Evolutionary conservation across 1,284 basidiomycete species (phyloP), one percentile per base, ranked within the genome.

Genomic region (Ustilago vetiveriae): DNA sequence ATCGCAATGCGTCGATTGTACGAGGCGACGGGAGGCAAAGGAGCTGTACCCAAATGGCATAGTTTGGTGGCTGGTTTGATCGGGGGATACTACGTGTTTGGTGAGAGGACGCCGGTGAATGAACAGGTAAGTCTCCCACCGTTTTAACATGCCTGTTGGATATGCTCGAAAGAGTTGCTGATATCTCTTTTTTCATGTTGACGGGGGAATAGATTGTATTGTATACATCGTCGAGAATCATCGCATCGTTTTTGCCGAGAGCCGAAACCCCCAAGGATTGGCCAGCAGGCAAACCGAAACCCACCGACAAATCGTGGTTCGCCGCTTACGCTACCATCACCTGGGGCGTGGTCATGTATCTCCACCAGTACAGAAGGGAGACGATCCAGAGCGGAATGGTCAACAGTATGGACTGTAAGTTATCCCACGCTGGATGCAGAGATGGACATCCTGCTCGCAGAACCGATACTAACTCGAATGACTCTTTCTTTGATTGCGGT

Each of bases 301-400:
- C 83, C 10, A 81, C 83, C 85, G 88, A 83, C 82, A 84, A 90
- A 36, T 85, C 86, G 23, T 89, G 92, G 78, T 98, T 97, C 84
- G 88, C 91, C 3, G 81, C 91, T 29, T 94, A 97, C 75, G 92
- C 95, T 3, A 92, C 94, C 0, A 72, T 97, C 27, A 88, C 90
- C 32, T 98, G 95, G 95, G 95, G 92, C 33, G 86, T 89, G n/a
- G 93, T 96, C 42, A 98, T 98, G 95, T 98, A 91, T 88, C 85
- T 96, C 64, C 98, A 95, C 86, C 86, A 89, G 75, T 87, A 95
- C 82, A 85, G 88, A 27, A 88, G 92, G 40, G 89, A 97, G 83
- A 90, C 88, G 13, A 88, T 98, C 59, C 93, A 98, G 81, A 90
- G 92, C 5, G 94, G 95, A 47, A 92, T 97, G 90, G 83, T 85